phyloP scores from a whole-genome alignment of 805 yeast genomes.

The Candida succiphila region DNA sequence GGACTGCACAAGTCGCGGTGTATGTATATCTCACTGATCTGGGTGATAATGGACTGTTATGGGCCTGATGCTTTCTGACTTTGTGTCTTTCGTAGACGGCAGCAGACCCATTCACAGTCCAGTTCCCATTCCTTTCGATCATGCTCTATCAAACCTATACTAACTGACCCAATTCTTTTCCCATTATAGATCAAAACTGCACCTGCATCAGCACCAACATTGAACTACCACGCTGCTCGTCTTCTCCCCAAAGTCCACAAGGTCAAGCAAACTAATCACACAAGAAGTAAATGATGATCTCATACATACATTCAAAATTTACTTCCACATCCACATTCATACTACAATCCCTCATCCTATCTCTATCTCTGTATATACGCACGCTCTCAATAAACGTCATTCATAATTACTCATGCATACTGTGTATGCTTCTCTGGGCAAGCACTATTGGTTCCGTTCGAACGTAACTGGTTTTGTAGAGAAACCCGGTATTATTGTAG shows the following conservation, averaged over 20 bases:
- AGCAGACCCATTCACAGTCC: too few species aligned
- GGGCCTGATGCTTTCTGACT: too few species aligned
- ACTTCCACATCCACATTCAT: not conserved
- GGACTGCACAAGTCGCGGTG: slow-evolving; percentile 51
- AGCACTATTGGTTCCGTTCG: too few species aligned
- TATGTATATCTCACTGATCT: not conserved
- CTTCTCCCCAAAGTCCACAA: slow-evolving; percentile 43
- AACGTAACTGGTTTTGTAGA: too few species aligned
- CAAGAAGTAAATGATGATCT: not conserved
- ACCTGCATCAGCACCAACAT: slow-evolving; percentile 36
- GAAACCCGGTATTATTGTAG: too few species aligned
- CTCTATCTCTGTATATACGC: not conserved
- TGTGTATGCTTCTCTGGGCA: not conserved
- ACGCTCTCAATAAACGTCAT: not conserved
- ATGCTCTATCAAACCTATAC: not conserved
- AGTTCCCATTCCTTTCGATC: too few species aligned
- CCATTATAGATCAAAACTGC: slow-evolving; percentile 12
- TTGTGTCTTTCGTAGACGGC: too few species aligned
- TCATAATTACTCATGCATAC: not conserved
- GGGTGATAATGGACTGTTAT: too few species aligned
- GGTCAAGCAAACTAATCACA: too few species aligned
- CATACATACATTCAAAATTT: not conserved
- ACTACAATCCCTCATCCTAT: not conserved
- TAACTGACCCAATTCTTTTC: slow-evolving; percentile 1
- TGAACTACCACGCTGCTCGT: slow-evolving; percentile 37